Evolutionary conservation across 2,329 filamentous ascomycete genomes (phyloP).

Genomic region (Pyrenophora seminiperda): DNA sequence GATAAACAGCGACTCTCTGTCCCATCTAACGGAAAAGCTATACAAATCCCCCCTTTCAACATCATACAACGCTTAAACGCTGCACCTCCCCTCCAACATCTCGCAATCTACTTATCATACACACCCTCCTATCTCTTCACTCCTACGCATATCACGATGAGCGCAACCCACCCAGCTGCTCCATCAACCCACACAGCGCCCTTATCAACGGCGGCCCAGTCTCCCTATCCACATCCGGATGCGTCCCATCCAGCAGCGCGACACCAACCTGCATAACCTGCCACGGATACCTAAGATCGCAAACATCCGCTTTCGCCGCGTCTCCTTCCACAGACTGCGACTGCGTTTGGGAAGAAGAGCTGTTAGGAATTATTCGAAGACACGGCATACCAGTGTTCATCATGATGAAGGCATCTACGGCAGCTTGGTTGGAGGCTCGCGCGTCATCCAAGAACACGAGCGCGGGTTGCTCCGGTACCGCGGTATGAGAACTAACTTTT

Average conservation of each 20-base stretch:
- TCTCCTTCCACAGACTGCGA: background rate
- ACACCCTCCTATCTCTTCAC: too few species aligned
- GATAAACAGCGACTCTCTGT: too few species aligned
- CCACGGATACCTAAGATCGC: slow-evolving; percentile 19
- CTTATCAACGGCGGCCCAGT: slow-evolving; percentile 22
- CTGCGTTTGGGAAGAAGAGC: too few species aligned
- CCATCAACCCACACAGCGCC: slow-evolving; percentile 24
- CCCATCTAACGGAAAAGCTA: too few species aligned
- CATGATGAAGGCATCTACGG: slow-evolving; percentile 18
- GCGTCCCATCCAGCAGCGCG: slow-evolving; percentile 20
- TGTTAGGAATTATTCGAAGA: slow-evolving; percentile 11
- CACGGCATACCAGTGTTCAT: slow-evolving; percentile 15
- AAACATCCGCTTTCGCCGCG: slow-evolving; percentile 1
- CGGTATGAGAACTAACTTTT: background rate
- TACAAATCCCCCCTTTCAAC: too few species aligned
- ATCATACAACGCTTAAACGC: too few species aligned
- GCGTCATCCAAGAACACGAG: slow-evolving; percentile 18
- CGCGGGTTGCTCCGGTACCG: background rate
- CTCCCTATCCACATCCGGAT: slow-evolving; percentile 24
- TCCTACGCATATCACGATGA: background rate
- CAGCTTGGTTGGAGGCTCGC: slow-evolving; percentile 7
- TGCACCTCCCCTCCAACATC: too few species aligned
- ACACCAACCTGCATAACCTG: slow-evolving; percentile 29
- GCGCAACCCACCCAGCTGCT: background rate
- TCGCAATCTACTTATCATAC: too few species aligned